A percentile compares a stretch with the other conserved stretches of the same genome.
phyloP scores from a whole-genome alignment of 2,329 filamentous ascomycete genomes.

The Verticillium nonalfalfae region DNA sequence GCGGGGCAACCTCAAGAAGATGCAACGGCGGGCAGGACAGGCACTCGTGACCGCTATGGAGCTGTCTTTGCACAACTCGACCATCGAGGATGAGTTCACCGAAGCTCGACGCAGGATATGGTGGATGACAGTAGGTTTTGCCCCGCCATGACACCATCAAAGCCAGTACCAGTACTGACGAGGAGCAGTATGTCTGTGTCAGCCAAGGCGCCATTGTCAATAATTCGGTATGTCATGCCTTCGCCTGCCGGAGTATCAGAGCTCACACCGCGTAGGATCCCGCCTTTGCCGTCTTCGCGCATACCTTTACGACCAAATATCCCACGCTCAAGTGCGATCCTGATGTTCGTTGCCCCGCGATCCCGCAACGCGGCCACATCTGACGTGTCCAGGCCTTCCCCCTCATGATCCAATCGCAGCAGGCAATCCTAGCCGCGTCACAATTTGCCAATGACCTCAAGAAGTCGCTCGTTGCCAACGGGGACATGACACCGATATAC shows the following conservation, averaged over 20 bases:
- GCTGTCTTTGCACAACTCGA: constrained; percentile 32
- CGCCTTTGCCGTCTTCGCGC: constrained; percentile 33
- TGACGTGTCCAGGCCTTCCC: constrained; percentile 28
- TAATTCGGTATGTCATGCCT: constrained; percentile 29
- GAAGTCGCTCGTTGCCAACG: constrained; percentile 27
- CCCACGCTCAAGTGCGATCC: constrained; percentile 33
- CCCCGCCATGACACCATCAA: constrained; percentile 24
- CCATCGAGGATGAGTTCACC: constrained; percentile 29
- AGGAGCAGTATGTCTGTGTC: constrained; percentile 36
- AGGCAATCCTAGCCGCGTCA: constrained; percentile 38
- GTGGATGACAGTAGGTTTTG: constrained; percentile 42
- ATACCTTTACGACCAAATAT: constrained; percentile 36
- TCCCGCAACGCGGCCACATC: not conserved
- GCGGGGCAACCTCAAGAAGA: constrained; percentile 45
- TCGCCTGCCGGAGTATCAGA: not conserved
- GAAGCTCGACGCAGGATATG: constrained; percentile 41
- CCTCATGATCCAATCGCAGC: constrained; percentile 38
- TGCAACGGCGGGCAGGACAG: constrained; percentile 39
- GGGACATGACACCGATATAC: constrained; percentile 32
- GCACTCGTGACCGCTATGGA: constrained; percentile 40
- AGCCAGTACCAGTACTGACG: not conserved
- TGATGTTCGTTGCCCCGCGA: constrained; percentile 16
- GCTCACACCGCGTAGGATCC: constrained; percentile 25
- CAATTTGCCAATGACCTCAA: constrained; percentile 42
- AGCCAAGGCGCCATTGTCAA: constrained; percentile 45